Percentiles rank a stretch among this genome's conserved stretches.
Evolutionary conservation across 345 rosid species (phyloP).

Genomic region (Linum trigynum): DNA sequence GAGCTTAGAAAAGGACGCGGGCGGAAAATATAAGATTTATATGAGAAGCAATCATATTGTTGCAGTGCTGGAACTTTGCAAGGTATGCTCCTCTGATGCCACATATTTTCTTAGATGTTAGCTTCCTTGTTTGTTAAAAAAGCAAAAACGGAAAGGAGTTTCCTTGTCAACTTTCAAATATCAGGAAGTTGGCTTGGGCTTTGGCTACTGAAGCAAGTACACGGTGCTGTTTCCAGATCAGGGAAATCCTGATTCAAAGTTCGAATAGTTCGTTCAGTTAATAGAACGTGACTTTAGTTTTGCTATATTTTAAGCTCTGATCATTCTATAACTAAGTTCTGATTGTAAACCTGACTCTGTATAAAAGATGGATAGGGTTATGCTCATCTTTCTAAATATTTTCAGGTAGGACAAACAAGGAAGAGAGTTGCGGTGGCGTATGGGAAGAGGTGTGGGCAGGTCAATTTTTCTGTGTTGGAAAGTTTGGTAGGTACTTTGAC

Average conservation of each 20-base stretch:
- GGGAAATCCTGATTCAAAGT: no score
- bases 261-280: no score
- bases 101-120: not conserved
- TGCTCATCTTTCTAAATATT: slow-evolving; percentile 14
- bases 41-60: slow-evolving; percentile 60
- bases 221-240: no score
- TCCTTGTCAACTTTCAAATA: no score
- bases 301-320: not conserved
- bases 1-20: slow-evolving; percentile 61
- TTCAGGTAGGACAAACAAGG: slow-evolving; percentile 83
- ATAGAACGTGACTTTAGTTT: no score
- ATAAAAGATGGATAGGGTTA: not conserved
- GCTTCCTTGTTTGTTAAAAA: not conserved
- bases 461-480: slow-evolving; percentile 65
- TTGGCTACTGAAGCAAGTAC: no score
- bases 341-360: not conserved
- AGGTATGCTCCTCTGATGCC: slow-evolving; percentile 35
- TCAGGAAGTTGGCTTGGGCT: no score
- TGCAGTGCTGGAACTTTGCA: slow-evolving; percentile 74
- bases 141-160: no score
- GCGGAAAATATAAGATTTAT: slow-evolving; percentile 54
- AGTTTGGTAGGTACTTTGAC: slow-evolving; percentile 45
- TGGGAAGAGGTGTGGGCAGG: slow-evolving; percentile 77
- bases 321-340: not conserved
- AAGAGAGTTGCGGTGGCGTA: slow-evolving; percentile 60